Base-by-base conservation (phyloP, 2,329 filamentous ascomycete genomes). In the Teratosphaeria epicoccoides region DNA sequence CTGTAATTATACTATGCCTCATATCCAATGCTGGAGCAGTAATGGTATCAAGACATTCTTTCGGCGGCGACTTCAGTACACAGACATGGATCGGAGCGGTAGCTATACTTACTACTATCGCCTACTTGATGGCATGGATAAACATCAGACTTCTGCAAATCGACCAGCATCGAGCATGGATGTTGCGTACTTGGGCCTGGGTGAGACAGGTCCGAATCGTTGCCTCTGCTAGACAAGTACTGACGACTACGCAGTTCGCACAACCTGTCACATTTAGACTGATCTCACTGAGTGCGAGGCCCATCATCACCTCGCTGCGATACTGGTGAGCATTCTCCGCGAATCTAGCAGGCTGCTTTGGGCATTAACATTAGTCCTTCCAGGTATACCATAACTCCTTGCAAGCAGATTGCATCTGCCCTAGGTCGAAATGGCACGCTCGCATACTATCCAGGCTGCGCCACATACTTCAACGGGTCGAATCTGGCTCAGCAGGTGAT, bases 121-220 rank as follows among this genome's bases (percentile, higher is more conserved):
- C 71, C 9, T 63, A 79, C 23, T 54, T 61, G 0, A 54, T 83
- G 44, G 76, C 79, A 1, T 75, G 73, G 25, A 68, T 76, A 61
- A 82, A 82, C 55, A 75, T 84, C 63, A 82, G 78, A 62, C 67
- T 70, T 2, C 64, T 83, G 1, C 80, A 83, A 59, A 79, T 85
- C 46, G 79, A 83, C 28, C 75, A 83, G 59, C 81, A 84, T 54
- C 72, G 81, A 1, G 77, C 78, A 2, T 84, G 80, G 80, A 84
- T 83, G 80, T 59, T 84, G 28, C 63, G 81, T 23, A 71, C 58
- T 6, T 62, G 57, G 63, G 54, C 49, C 22, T 56, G 76, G 71
- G 72, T 50, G 43, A 26, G 45, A 47, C 17, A 10, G 6, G 11
- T 12, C 17, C 43, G 20, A 44, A 7, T 7, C 11, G 17, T 14